These are phyloP conservation scores for Psilocybe sp. DNA, from an alignment of 768 basidiomycete species.

Conservation along the genomic window DNA sequence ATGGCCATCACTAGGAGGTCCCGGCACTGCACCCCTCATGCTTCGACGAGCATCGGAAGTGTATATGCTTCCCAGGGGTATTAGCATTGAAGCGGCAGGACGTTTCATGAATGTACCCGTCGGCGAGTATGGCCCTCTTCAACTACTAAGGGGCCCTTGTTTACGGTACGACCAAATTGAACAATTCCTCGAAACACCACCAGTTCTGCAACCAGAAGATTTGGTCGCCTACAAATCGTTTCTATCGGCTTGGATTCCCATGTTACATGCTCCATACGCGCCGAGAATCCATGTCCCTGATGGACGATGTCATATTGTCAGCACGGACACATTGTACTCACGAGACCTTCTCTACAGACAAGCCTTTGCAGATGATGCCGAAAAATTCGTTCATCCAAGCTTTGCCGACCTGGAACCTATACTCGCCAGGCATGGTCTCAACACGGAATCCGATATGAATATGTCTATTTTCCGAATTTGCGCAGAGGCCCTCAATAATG, in stretches of 20 bases:
- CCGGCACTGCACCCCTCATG: slow-evolving; percentile 2
- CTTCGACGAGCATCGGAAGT: slow-evolving; percentile 16
- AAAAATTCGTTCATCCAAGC: slow-evolving; percentile 26
- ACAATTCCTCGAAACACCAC: slow-evolving; percentile 8
- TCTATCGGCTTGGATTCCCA: slow-evolving; percentile 10
- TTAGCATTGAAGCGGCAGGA: slow-evolving; percentile 6
- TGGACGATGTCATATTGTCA: slow-evolving; percentile 18
- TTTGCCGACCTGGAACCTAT: slow-evolving; percentile 26
- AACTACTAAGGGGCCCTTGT: slow-evolving; percentile 1
- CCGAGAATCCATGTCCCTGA: slow-evolving; percentile 32
- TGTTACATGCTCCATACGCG: slow-evolving; percentile 3
- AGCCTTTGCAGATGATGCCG: slow-evolving; percentile 29
- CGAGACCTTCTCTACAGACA: slow-evolving; percentile 32
- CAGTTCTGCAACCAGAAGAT: not conserved
- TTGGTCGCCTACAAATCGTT: slow-evolving; percentile 13
- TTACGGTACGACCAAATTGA: slow-evolving; percentile 7
- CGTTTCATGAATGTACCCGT: slow-evolving; percentile 15
- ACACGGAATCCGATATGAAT: slow-evolving; percentile 23
- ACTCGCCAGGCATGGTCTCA: slow-evolving; percentile 29
- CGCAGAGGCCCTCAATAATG: slow-evolving; percentile 27
- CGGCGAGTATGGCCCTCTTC: slow-evolving; percentile 10
- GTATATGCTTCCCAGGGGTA: slow-evolving; percentile 10
- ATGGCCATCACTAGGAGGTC: slow-evolving; percentile 22
- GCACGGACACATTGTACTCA: slow-evolving; percentile 29
- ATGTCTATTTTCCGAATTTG: slow-evolving; percentile 34